Conservation (phyloP, 495 filamentous ascomycete species). For the Melanomma pulvis-pyrius region DNA sequence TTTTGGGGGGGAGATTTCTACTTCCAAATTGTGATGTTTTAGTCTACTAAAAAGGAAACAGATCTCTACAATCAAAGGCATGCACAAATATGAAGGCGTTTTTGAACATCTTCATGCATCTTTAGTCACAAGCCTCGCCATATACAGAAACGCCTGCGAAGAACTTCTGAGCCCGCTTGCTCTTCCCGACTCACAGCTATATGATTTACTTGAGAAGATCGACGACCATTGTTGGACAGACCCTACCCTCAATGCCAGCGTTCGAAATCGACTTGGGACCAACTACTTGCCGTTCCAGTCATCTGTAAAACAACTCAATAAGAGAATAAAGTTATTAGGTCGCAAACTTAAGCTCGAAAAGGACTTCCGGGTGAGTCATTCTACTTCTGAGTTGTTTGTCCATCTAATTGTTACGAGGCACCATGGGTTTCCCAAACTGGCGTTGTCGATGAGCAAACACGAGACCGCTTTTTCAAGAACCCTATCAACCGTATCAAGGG, state of each 20-base stretch:
- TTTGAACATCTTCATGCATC: constrained; percentile 16
- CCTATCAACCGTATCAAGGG: constrained; percentile 30
- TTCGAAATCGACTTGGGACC: constrained; percentile 35
- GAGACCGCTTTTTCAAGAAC: constrained; percentile 19
- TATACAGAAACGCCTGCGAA: constrained; percentile 27
- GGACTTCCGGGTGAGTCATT: neutral
- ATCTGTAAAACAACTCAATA: constrained; percentile 21
- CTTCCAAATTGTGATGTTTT: neutral
- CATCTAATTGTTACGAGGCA: constrained; percentile 20
- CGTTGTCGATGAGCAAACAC: neutral
- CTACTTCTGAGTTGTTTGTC: neutral
- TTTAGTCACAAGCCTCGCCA: constrained; percentile 13
- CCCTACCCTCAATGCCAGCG: constrained; percentile 21
- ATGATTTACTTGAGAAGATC: constrained; percentile 32
- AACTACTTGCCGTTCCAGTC: constrained; percentile 33
- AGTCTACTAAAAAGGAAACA: neutral
- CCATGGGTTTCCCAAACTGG: constrained; percentile 5
- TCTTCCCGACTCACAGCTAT: constrained; percentile 18
- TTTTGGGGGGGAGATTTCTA: too few relatives aligned
- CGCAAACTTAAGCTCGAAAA: constrained; percentile 29
- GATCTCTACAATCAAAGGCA: constrained; percentile 17
- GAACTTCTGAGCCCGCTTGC: constrained; percentile 37
- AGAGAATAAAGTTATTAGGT: constrained; percentile 19
- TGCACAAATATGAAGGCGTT: constrained; percentile 16
- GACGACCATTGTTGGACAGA: constrained; percentile 35